Evolutionary conservation across 768 basidiomycete species (phyloP).

Genomic region (Kwoniella bestiolae): DNA sequence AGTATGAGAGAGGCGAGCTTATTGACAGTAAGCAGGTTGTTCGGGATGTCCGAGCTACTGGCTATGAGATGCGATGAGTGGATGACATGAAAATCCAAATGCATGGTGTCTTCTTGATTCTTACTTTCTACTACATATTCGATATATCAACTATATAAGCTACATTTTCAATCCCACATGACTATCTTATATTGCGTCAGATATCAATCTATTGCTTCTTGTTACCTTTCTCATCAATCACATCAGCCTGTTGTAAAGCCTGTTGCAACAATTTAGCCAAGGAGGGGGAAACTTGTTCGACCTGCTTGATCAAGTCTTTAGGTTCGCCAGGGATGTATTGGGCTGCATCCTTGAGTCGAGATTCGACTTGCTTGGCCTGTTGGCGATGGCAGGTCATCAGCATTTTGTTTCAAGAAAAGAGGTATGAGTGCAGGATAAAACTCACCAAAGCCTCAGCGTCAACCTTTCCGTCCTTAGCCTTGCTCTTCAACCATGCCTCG

Average conservation of each 20-base stretch:
- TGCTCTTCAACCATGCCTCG: constrained; percentile 49
- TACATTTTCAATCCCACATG: constrained; percentile 2
- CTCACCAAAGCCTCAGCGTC: constrained; percentile 47
- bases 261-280: constrained; percentile 45
- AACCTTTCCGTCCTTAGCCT: constrained; percentile 51
- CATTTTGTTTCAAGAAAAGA: neutral
- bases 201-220: constrained; percentile 18
- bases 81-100: neutral
- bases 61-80: neutral
- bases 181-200: neutral
- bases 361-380: constrained; percentile 46
- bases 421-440: neutral
- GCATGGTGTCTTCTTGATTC: constrained; percentile 10
- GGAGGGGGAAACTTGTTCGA: constrained; percentile 44
- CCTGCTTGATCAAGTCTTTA: constrained; percentile 47
- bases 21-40: no score
- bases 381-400: neutral
- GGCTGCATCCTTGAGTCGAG: constrained; percentile 36
- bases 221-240: constrained; percentile 45
- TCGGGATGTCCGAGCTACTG: no score
- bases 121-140: neutral
- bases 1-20: no score
- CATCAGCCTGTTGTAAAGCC: constrained; percentile 44
- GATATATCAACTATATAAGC: constrained; percentile 9
- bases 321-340: constrained; percentile 47